A percentile compares a stretch with the other conserved stretches of the same genome.
phyloP scores from a whole-genome alignment of 2,329 filamentous ascomycete species.

The Penicillium capsulatum region DNA sequence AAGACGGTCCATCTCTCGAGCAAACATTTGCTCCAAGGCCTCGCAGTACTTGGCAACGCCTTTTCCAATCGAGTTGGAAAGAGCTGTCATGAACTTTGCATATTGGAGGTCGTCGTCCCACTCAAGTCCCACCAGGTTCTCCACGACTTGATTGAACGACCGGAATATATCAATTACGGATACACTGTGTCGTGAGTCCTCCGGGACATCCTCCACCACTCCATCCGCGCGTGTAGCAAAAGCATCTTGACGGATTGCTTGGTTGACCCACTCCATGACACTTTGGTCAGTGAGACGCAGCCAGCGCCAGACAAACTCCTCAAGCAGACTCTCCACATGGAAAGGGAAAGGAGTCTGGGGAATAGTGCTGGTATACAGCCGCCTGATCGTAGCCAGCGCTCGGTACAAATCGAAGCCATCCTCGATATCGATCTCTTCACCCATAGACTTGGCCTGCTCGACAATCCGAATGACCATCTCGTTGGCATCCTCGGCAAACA shows the following conservation, averaged over 20 bases:
- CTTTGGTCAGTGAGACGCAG: conserved; percentile 74
- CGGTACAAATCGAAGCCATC: conserved; percentile 94
- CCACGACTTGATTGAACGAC: conserved; percentile 85
- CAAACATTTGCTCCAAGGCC: conserved; percentile 77
- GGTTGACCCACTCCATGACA: conserved; percentile 78
- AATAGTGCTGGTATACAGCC: conserved; percentile 73
- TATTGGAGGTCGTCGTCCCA: conserved; percentile 94
- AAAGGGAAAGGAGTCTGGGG: conserved; percentile 74
- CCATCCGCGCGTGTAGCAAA: conserved; percentile 71
- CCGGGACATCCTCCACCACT: conserved; percentile 60
- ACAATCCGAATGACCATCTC: conserved; percentile 81
- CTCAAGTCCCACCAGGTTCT: conserved; percentile 77
- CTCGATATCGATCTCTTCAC: conserved; percentile 74
- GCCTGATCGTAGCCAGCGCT: conserved; percentile 78
- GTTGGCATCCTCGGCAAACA: conserved; percentile 82
- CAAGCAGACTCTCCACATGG: conserved; percentile 77
- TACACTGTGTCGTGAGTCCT: conserved; percentile 85
- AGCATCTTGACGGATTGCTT: conserved; percentile 83
- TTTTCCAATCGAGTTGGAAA: conserved; percentile 77
- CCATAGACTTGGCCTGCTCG: conserved; percentile 63
- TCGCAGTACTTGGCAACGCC: conserved; percentile 90
- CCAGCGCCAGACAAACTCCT: conserved; percentile 96
- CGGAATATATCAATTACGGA: conserved; percentile 92
- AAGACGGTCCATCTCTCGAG: conserved; percentile 86
- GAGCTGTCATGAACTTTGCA: conserved; percentile 92